Conservation (phyloP, 164 flowering plant genomes). For the Cinnamomum micranthum region DNA sequence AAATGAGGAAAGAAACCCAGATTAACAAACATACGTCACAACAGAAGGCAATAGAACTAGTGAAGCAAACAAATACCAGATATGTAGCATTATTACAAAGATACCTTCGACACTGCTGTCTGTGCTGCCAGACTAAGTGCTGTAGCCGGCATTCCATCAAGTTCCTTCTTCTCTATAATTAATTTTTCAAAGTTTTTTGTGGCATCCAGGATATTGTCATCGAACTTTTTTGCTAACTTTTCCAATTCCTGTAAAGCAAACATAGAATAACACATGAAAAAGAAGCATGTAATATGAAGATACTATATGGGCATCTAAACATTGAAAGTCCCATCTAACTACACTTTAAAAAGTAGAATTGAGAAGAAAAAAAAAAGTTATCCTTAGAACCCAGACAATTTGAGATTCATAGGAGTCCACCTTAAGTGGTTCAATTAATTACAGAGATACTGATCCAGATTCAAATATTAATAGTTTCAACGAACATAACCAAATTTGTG, state of each 20-base stretch:
- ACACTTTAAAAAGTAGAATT: no score
- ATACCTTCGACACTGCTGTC: constrained; percentile 87
- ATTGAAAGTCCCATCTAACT: no score
- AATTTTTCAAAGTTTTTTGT: constrained; percentile 92
- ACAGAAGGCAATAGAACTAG: not conserved
- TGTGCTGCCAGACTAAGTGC: constrained; percentile 90
- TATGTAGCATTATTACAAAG: not conserved
- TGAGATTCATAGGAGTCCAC: not conserved
- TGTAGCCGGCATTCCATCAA: constrained; percentile 91
- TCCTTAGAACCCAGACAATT: not conserved
- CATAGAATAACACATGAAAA: not conserved
- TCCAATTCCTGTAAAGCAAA: constrained; percentile 63
- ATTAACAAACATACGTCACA: not conserved
- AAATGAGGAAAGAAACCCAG: not conserved
- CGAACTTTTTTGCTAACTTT: constrained; percentile 74
- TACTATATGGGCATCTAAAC: no score
- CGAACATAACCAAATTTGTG: no score
- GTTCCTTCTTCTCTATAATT: constrained; percentile 73
- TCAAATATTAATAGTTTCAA: not conserved
- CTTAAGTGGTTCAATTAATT: not conserved
- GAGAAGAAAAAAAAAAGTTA: not conserved
- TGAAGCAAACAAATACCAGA: not conserved
- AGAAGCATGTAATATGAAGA: no score
- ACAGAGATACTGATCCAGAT: not conserved
- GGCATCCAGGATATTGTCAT: constrained; percentile 87